phyloP scores from a whole-genome alignment of 192 early-diverging fungal genomes.

The Cetraspora pellucida region DNA sequence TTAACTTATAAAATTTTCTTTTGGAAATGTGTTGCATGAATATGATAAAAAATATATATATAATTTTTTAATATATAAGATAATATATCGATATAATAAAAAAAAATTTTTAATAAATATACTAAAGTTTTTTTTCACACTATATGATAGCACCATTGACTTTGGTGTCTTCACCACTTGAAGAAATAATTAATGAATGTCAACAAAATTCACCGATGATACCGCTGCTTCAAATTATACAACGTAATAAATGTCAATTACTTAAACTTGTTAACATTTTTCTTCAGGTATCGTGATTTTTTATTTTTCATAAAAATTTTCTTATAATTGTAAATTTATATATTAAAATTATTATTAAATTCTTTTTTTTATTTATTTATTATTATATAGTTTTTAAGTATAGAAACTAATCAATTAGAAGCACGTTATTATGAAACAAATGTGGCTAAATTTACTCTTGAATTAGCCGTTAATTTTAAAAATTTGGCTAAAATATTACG shows the following conservation, averaged over 20 bases:
- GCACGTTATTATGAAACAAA: slow-evolving; percentile 54
- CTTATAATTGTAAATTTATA: no score
- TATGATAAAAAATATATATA: background rate
- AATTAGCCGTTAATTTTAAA: slow-evolving; percentile 58
- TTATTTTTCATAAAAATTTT: background rate
- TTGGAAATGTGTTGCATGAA: background rate
- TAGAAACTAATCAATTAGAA: background rate
- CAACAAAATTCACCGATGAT: slow-evolving; percentile 33
- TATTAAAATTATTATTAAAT: no score
- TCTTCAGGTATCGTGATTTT: slow-evolving; percentile 41
- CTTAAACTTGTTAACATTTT: slow-evolving; percentile 60
- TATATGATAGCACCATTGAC: slow-evolving; percentile 51
- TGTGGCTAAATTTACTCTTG: slow-evolving; percentile 47
- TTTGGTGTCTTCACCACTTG: slow-evolving; percentile 57
- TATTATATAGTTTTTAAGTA: slow-evolving; percentile 14
- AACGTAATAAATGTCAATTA: slow-evolving; percentile 54
- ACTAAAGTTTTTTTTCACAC: background rate
- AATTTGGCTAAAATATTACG: slow-evolving; percentile 32
- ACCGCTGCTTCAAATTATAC: slow-evolving; percentile 46
- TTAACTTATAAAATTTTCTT: background rate
- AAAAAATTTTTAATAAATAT: no score
- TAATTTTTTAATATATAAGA: no score
- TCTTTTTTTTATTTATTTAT: no score
- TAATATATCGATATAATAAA: no score
- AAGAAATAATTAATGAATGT: slow-evolving; percentile 45